Evolutionary conservation across 371 early-diverging fungal species (phyloP), one percentile per base, ranked within the genome.

Genomic region (Saksenaea vasiformis): DNA sequence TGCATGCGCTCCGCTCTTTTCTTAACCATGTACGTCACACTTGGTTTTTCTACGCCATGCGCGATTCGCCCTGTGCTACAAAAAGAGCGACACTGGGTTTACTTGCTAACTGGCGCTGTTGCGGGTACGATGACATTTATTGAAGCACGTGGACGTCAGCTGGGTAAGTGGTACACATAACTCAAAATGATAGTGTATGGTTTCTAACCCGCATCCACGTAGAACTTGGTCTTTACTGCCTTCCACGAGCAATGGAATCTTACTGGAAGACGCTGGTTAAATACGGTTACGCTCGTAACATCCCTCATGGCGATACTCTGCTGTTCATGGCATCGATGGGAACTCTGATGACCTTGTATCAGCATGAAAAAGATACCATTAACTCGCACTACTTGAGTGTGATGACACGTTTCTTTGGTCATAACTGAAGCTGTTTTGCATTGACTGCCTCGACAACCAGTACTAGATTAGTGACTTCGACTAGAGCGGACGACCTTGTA

Each of bases 361-460:
- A 95, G 72, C 87, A 83, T 58, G 91, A 92, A 47, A 88, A 89
- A 17, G 85, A 81, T 27, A 85, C 86, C 24, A 90, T 94, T 58
- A 84, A 79, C 64, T 78, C 87, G 26, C 89, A 89, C 53, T 93
- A 93, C 60, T 86, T 89, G 22, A 88, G 86, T 37, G 84, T 91
- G 11, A 80, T 94, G 86, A 87, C 87, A n/a, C 85, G 95, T 10
- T 84, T 92, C 66, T 92, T 94, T 72, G 93, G 93, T n/a, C 79
- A 85, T 37, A 94, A 93, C 67, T 94, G 81, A 79, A 66, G 24
- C 19, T 22, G 0, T n/a, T 22, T 11, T 22, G 24, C 22, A 22
- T 10, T 15, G 22, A n/a, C 22, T 47, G 22, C 19, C 22, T 47
- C 5, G 17, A 31, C 51, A 19, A 22, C 10, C 22, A 22, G 5